phyloP scores from a whole-genome alignment of 2,329 filamentous ascomycete genomes.

The Paramyrothecium sp. region DNA sequence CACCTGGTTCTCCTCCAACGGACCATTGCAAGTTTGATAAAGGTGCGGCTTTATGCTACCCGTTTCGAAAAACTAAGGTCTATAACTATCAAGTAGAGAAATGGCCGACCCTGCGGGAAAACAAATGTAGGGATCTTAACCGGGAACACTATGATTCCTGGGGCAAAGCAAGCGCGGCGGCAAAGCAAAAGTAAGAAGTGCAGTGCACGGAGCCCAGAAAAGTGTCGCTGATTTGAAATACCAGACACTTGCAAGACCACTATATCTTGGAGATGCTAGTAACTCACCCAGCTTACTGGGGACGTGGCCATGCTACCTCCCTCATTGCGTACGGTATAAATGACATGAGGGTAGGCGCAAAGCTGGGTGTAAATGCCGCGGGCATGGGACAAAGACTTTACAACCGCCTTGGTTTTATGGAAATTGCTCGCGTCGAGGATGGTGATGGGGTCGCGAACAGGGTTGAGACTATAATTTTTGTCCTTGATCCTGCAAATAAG shows the following conservation, averaged over 20 bases:
- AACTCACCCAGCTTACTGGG: constrained; percentile 6
- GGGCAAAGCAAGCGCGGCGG: not conserved
- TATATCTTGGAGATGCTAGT: constrained; percentile 5
- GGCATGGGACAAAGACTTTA: constrained; percentile 2
- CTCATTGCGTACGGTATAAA: constrained; percentile 3
- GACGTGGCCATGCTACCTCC: constrained; percentile 1
- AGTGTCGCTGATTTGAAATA: not conserved
- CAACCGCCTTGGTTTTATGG: not conserved
- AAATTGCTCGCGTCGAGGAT: too few species aligned
- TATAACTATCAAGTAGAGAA: too few species aligned
- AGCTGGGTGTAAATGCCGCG: constrained; percentile 3
- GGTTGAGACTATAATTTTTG: too few species aligned
- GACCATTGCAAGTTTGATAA: not conserved
- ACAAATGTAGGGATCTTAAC: not conserved
- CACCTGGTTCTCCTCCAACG: not conserved
- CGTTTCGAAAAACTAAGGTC: too few species aligned
- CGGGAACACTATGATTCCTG: not conserved
- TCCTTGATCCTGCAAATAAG: too few species aligned
- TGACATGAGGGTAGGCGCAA: not conserved
- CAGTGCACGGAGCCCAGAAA: not conserved
- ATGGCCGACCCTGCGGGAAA: too few species aligned
- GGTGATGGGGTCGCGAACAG: too few species aligned
- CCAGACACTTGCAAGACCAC: not conserved
- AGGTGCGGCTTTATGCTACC: too few species aligned
- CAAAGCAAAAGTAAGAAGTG: not conserved